These are phyloP conservation scores for Ascochyta clinopodiicola DNA, from an alignment of 2,329 filamentous ascomycete species.

Conservation along the genomic window DNA sequence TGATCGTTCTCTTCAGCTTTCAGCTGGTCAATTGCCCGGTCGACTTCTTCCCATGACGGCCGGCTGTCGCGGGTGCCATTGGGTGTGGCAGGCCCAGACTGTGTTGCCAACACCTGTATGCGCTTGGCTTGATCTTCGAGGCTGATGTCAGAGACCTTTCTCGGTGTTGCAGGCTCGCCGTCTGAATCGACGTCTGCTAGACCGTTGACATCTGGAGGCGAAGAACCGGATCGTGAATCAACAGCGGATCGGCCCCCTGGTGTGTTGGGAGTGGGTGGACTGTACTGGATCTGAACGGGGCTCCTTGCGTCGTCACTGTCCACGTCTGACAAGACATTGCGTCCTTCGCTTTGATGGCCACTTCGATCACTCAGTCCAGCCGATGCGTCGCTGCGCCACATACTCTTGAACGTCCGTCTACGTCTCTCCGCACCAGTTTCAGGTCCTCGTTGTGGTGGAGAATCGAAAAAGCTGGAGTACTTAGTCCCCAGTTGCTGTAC, in stretches of 20 bases:
- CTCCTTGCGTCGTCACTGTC: slow-evolving; percentile 44
- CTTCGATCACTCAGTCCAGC: slow-evolving; percentile 42
- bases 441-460: slow-evolving; percentile 42
- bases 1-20: slow-evolving; percentile 37
- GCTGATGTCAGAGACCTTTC: slow-evolving; percentile 15
- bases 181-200: slow-evolving; percentile 20
- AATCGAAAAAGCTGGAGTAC: slow-evolving; percentile 46
- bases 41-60: slow-evolving; percentile 48
- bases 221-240: slow-evolving; percentile 13
- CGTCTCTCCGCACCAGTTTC: slow-evolving; percentile 35
- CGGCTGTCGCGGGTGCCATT: slow-evolving; percentile 49
- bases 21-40: slow-evolving; percentile 42
- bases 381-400: slow-evolving; percentile 46
- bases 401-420: slow-evolving; percentile 40
- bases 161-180: not conserved
- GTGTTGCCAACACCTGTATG: slow-evolving; percentile 46
- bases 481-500: slow-evolving; percentile 53
- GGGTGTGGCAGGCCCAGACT: slow-evolving; percentile 54
- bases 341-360: slow-evolving; percentile 27
- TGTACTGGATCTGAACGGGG: slow-evolving; percentile 39
- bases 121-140: slow-evolving; percentile 37
- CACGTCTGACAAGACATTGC: slow-evolving; percentile 33
- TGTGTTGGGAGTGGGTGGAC: slow-evolving; percentile 44
- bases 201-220: slow-evolving; percentile 24
- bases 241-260: slow-evolving; percentile 11